phyloP scores from a whole-genome alignment of 108 stramenopile genomes.

The Cyclotella sp. region DNA sequence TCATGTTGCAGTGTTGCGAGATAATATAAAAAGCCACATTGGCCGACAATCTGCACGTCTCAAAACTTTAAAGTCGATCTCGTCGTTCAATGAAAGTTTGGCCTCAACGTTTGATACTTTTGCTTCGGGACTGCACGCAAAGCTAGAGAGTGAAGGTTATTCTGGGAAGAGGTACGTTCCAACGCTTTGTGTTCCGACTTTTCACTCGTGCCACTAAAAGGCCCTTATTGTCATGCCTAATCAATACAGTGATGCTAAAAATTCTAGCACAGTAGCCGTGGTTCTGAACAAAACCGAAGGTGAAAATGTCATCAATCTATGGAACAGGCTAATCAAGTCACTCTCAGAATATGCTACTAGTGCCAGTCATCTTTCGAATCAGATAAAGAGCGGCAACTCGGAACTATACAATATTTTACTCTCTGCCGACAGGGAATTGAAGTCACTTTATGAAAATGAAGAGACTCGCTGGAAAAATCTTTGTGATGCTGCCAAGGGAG shows the following conservation, averaged over 20 bases:
- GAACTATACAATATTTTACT: conserved; percentile 56
- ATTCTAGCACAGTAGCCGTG: conserved; percentile 8
- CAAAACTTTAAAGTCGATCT: conserved; percentile 49
- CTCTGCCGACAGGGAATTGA: conserved; percentile 50
- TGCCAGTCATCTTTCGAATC: conserved; percentile 39
- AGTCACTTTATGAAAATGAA: conserved; percentile 59
- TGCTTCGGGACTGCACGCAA: conserved; percentile 19
- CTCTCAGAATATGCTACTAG: conserved; percentile 52
- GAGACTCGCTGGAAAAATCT: conserved; percentile 73
- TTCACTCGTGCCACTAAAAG: neutral
- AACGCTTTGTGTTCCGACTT: neutral
- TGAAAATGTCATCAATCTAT: conserved; percentile 35
- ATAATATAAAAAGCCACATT: conserved; percentile 60
- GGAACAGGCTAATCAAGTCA: conserved; percentile 45
- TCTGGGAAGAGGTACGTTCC: conserved; percentile 23
- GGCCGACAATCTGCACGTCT: conserved; percentile 46
- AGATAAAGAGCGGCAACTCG: conserved; percentile 34
- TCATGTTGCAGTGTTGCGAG: conserved; percentile 62
- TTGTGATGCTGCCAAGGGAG: conserved; percentile 68
- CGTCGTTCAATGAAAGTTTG: conserved; percentile 54
- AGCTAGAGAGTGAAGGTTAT: conserved; percentile 38
- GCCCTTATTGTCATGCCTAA: neutral
- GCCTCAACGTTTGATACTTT: conserved; percentile 41
- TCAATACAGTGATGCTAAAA: conserved; percentile 30
- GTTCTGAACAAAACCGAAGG: conserved; percentile 46